A percentile compares a stretch with the other conserved stretches of the same genome.
phyloP scores from a whole-genome alignment of 225 moss, liverwort and hornwort genomes.

The Sphagnum contortum region DNA sequence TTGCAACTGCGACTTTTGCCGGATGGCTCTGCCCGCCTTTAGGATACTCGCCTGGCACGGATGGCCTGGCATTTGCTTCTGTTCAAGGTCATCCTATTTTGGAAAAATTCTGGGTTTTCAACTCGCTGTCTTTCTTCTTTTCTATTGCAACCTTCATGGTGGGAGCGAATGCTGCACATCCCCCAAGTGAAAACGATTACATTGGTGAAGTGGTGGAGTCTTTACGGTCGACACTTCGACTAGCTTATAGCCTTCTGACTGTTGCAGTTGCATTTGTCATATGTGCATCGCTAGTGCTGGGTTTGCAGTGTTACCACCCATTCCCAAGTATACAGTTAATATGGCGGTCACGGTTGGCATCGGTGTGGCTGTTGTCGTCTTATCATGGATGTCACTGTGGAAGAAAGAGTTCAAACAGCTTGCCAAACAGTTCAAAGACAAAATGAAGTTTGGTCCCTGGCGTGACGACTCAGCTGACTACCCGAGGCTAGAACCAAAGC shows the following conservation, averaged over 20 bases:
- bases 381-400: no score
- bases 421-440: no score
- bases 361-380: slow-evolving; percentile 3
- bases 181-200: slow-evolving; percentile 8
- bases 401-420: no score
- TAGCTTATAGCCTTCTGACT: slow-evolving; percentile 12
- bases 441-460: no score
- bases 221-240: slow-evolving; percentile 10
- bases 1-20: slow-evolving; percentile 28
- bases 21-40: slow-evolving; percentile 48
- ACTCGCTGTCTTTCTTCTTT: slow-evolving; percentile 31
- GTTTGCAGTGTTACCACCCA: slow-evolving; percentile 29
- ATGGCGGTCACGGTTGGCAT: slow-evolving; percentile 24
- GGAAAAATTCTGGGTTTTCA: slow-evolving; percentile 26
- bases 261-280: slow-evolving; percentile 21
- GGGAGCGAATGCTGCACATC: slow-evolving; percentile 15
- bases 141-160: slow-evolving; percentile 23
- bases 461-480: no score
- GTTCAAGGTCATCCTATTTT: slow-evolving; percentile 21
- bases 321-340: slow-evolving; percentile 6
- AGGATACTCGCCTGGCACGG: slow-evolving; percentile 23
- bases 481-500: no score
- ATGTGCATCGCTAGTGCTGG: slow-evolving; percentile 24
- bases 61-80: slow-evolving; percentile 12
- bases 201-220: slow-evolving; percentile 16